A percentile compares a stretch with the other conserved stretches of the same genome.
These are phyloP conservation scores for Punica granatum DNA, from an alignment of 345 rosid species.

Conservation along the genomic window DNA sequence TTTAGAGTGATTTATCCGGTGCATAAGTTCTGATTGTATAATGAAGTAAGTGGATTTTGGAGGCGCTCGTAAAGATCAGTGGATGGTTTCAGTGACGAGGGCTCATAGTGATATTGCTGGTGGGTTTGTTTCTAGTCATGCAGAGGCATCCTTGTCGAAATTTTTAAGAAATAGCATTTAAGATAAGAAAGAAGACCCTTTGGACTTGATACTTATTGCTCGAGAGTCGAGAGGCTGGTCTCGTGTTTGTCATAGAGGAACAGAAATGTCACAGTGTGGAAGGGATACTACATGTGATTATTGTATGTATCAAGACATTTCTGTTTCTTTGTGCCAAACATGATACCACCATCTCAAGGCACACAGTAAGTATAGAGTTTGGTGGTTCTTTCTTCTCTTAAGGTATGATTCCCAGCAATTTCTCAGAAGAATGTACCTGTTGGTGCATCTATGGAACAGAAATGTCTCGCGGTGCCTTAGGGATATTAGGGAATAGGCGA, in stretches of 20 bases:
- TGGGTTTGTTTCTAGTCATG: background rate
- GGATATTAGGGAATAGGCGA: no score
- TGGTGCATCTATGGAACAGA: no score
- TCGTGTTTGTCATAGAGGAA: background rate
- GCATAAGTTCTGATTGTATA: background rate
- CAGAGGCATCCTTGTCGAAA: background rate
- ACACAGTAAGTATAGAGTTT: no score
- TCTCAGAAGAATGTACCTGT: no score
- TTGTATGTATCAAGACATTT: no score
- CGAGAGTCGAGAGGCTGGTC: background rate
- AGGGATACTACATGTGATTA: no score
- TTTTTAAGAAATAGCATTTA: background rate
- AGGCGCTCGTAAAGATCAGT: background rate
- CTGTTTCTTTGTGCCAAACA: no score
- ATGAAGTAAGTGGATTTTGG: background rate
- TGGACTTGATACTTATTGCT: background rate
- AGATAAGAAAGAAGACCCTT: background rate
- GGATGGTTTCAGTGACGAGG: background rate
- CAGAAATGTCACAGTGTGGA: background rate
- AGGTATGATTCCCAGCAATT: no score
- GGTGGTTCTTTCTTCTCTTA: no score
- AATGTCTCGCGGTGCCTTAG: no score
- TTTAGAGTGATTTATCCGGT: no score
- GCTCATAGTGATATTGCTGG: background rate
- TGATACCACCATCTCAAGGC: no score